Percentiles rank a stretch among this genome's conserved stretches.
Evolutionary conservation across 805 yeast genomes (phyloP).

Genomic region (Naumovozyma baii): DNA sequence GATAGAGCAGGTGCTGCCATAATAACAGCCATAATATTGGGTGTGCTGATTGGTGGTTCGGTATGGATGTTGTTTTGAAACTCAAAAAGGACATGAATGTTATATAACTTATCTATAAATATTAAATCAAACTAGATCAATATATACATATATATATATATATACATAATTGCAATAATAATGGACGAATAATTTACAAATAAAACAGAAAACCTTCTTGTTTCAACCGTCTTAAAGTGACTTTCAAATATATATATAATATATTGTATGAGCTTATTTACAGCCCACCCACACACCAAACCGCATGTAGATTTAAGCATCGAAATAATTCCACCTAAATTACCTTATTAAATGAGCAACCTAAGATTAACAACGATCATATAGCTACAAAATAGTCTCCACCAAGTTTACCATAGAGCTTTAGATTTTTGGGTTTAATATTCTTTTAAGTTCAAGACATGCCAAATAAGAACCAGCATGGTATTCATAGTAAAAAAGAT

Average conservation of each 20-base stretch:
- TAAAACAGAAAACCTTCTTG: neutral
- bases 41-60: conserved; percentile 51
- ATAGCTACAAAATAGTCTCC: too few relatives aligned
- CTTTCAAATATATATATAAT: too few relatives aligned
- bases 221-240: too few relatives aligned
- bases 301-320: too few relatives aligned
- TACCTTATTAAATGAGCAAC: too few relatives aligned
- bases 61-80: conserved; percentile 64
- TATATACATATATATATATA: conserved; percentile 1
- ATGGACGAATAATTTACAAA: neutral
- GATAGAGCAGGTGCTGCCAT: conserved; percentile 89
- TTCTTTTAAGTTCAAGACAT: conserved; percentile 1
- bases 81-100: neutral
- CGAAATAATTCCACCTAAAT: too few relatives aligned
- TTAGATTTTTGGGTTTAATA: too few relatives aligned
- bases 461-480: conserved; percentile 5
- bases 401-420: too few relatives aligned
- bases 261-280: too few relatives aligned
- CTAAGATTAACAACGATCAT: too few relatives aligned
- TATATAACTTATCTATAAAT: neutral
- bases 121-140: neutral
- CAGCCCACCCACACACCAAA: too few relatives aligned
- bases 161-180: neutral
- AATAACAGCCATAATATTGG: conserved; percentile 65
- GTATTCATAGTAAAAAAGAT: conserved; percentile 37